A percentile compares a stretch with the other conserved stretches of the same genome.
These are phyloP conservation scores for Cladorrhinum sp. DNA, from an alignment of 2,329 filamentous ascomycete species.

Conservation along the genomic window DNA sequence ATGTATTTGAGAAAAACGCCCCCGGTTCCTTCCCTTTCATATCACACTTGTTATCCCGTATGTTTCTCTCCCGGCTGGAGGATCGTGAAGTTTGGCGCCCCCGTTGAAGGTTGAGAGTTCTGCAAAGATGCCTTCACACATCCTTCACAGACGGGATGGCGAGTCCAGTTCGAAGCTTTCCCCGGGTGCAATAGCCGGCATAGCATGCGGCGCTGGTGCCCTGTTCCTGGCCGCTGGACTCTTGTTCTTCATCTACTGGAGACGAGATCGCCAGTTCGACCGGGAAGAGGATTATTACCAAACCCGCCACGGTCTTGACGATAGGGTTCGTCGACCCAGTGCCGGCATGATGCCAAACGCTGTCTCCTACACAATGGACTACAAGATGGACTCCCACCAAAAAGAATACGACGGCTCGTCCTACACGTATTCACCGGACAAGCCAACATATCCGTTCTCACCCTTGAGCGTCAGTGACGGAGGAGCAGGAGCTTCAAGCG, in stretches of 20 bases:
- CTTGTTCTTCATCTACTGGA: slow-evolving; percentile 49
- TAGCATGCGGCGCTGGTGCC: slow-evolving; percentile 46
- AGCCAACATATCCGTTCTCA: slow-evolving; percentile 17
- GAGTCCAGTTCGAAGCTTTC: slow-evolving; percentile 36
- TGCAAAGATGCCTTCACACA: slow-evolving; percentile 35
- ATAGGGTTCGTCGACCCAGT: slow-evolving; percentile 18
- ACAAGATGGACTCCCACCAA: slow-evolving; percentile 28
- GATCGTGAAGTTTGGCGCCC: slow-evolving; percentile 16
- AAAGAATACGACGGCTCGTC: slow-evolving; percentile 13
- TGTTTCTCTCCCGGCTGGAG: slow-evolving; percentile 11
- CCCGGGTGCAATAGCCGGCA: slow-evolving; percentile 52
- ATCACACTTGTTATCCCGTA: background rate
- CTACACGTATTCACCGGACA: slow-evolving; percentile 19
- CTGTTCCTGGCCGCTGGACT: slow-evolving; percentile 41
- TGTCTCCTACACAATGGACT: slow-evolving; percentile 33
- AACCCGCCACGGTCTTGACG: background rate
- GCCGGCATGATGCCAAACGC: slow-evolving; percentile 6
- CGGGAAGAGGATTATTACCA: slow-evolving; percentile 29
- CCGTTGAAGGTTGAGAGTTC: background rate
- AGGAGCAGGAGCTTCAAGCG: slow-evolving; percentile 19
- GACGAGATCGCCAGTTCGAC: slow-evolving; percentile 39
- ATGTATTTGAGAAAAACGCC: slow-evolving; percentile 1
- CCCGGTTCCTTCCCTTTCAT: background rate
- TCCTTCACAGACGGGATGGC: slow-evolving; percentile 18
- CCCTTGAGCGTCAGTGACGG: slow-evolving; percentile 18